These are phyloP conservation scores for Falciphora oryzae DNA, from an alignment of 2,329 filamentous ascomycete genomes.

Conservation along the genomic window DNA sequence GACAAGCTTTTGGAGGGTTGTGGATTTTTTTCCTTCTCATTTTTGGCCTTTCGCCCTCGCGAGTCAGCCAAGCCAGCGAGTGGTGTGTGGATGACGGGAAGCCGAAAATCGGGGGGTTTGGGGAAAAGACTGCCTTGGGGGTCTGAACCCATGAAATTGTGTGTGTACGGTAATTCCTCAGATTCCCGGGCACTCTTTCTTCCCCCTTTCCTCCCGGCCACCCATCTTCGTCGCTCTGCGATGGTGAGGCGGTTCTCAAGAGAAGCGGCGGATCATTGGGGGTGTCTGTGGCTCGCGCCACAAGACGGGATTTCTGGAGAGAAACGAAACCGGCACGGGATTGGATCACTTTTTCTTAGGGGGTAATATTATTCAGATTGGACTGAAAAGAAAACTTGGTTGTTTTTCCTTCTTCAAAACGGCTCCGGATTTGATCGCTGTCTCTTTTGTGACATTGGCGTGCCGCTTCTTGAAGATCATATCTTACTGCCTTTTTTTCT, in stretches of 20 bases:
- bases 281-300: neutral
- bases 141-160: neutral
- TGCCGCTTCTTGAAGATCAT: neutral
- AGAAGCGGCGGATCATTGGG: neutral
- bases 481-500: too few species aligned
- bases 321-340: neutral
- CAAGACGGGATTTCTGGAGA: neutral
- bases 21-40: neutral
- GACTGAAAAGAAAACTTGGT: neutral
- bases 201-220: neutral
- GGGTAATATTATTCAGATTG: conserved; percentile 9
- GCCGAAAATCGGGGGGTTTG: neutral
- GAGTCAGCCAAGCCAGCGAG: neutral
- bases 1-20: neutral
- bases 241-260: too few species aligned
- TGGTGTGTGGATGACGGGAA: neutral
- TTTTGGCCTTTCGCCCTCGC: neutral
- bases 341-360: neutral
- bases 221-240: neutral
- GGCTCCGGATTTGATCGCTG: neutral
- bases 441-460: too few species aligned
- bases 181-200: neutral
- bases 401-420: neutral
- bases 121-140: neutral
- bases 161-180: neutral